A percentile compares a stretch with the other conserved stretches of the same genome.
phyloP scores from a whole-genome alignment of 179 eudicot species.

The Silene vulgaris region DNA sequence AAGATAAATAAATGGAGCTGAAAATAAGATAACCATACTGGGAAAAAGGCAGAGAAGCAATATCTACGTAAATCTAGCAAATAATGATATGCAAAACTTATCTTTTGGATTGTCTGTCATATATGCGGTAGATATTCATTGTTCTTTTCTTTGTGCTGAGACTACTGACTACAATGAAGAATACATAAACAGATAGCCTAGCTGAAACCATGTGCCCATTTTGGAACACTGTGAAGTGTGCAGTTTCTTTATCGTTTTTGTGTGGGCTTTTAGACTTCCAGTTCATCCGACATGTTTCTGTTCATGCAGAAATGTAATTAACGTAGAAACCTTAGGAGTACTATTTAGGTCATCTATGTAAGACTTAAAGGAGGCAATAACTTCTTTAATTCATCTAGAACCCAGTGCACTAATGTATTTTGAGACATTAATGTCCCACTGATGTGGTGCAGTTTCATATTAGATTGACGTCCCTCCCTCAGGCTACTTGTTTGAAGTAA shows the following conservation, averaged over 20 bases:
- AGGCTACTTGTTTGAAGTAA: constrained; percentile 7
- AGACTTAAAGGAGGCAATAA: neutral
- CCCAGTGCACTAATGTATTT: neutral
- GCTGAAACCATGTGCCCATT: neutral
- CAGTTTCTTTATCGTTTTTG: neutral
- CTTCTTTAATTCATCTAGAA: neutral
- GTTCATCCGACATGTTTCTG: constrained; percentile 1
- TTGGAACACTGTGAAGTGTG: neutral
- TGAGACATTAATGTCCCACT: neutral
- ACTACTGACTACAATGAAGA: neutral
- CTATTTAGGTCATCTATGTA: neutral
- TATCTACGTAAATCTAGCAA: neutral
- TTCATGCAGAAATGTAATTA: neutral
- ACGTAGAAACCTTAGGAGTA: neutral
- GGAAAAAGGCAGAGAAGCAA: neutral
- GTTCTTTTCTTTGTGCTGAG: neutral
- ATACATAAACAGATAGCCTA: neutral
- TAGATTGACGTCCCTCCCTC: neutral
- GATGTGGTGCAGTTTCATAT: constrained; percentile 11
- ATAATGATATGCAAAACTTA: neutral
- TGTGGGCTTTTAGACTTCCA: neutral
- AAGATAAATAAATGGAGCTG: neutral
- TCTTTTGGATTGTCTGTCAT: neutral
- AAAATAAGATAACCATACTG: neutral
- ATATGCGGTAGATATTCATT: neutral